phyloP scores from a whole-genome alignment of 2,329 filamentous ascomycete genomes.

The Alternaria dauci region DNA sequence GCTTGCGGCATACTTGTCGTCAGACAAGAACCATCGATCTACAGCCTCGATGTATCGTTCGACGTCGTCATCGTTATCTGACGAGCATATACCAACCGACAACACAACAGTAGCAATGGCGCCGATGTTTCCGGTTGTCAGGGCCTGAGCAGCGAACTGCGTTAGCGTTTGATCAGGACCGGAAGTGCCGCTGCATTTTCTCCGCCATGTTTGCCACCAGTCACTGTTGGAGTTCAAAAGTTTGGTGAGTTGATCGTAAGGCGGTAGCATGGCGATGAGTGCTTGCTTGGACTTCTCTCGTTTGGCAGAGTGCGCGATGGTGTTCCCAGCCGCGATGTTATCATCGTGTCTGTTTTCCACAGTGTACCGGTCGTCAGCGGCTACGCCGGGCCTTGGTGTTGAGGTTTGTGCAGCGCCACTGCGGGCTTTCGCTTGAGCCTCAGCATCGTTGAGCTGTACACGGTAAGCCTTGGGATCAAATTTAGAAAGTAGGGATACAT shows the following conservation, averaged over 20 bases:
- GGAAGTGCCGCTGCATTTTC: slow-evolving; percentile 54
- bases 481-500: slow-evolving; percentile 19
- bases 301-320: slow-evolving; percentile 37
- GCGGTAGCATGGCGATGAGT: slow-evolving; percentile 46
- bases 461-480: slow-evolving; percentile 22
- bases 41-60: slow-evolving; percentile 58
- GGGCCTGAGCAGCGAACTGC: slow-evolving; percentile 56
- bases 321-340: slow-evolving; percentile 34
- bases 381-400: slow-evolving; percentile 17
- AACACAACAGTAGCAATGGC: slow-evolving; percentile 50
- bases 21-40: slow-evolving; percentile 58
- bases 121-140: slow-evolving; percentile 53
- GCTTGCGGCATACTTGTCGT: slow-evolving; percentile 61
- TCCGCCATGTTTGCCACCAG: slow-evolving; percentile 56
- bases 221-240: slow-evolving; percentile 48
- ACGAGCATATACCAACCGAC: slow-evolving; percentile 50
- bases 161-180: slow-evolving; percentile 48
- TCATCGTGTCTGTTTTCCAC: slow-evolving; percentile 43
- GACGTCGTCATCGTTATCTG: slow-evolving; percentile 55
- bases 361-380: slow-evolving; percentile 37
- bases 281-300: slow-evolving; percentile 48
- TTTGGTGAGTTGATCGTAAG: slow-evolving; percentile 44
- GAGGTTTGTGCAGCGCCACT: slow-evolving; percentile 31
- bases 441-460: slow-evolving; percentile 47
- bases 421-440: slow-evolving; percentile 42